Base-by-base conservation (phyloP, 345 rosid species). In the Syzygium aromaticum region DNA sequence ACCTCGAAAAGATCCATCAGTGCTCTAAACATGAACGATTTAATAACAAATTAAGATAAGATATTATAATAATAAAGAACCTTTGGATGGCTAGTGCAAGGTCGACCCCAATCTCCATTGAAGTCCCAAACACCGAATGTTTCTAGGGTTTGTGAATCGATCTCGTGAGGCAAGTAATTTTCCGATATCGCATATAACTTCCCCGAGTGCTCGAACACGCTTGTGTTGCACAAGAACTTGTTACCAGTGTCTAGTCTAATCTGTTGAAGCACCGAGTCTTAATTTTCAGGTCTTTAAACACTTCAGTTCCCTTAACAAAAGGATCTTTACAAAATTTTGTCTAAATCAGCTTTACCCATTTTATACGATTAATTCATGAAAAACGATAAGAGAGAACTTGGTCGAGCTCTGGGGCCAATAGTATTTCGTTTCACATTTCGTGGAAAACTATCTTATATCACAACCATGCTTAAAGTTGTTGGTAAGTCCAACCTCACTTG, bases 41-140 rank as follows among this genome's bases (percentile, higher is more conserved):
- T 13, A 64, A 28, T 28, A 8, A 15, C 10, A 28, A 17, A 64
- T 8, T 64, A 8, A 15, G 11, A 22, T 64, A 28, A 28, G 8
- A 28, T 17, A 28, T 14, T 64, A 64, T 3, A 28, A 15, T 64
- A 59, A n/a, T n/a, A 27, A 5, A 12, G 16, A 73, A 92, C 95
- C 93, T 90, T 93, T 4, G 95, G 90, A 85, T 93, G 92, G 86
- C 91, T 80, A 19, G 91, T 88, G 86, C 90, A 93, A 77, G 92
- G 90, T 54, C 87, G 85, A 61, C 85, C 85, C 95, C 95, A 93
- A 80, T 86, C 88, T 84, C 91, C 91, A 63, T 89, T 85, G 8
- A 90, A 53, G 86, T 89, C 87, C 95, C 95, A 93, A 19, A 89
- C 77, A 38, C 88, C 90, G 27, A 73, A 63, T 86, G 40, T 90